Base-by-base conservation (phyloP, 768 basidiomycete genomes). In the Gyrodon lividus region DNA sequence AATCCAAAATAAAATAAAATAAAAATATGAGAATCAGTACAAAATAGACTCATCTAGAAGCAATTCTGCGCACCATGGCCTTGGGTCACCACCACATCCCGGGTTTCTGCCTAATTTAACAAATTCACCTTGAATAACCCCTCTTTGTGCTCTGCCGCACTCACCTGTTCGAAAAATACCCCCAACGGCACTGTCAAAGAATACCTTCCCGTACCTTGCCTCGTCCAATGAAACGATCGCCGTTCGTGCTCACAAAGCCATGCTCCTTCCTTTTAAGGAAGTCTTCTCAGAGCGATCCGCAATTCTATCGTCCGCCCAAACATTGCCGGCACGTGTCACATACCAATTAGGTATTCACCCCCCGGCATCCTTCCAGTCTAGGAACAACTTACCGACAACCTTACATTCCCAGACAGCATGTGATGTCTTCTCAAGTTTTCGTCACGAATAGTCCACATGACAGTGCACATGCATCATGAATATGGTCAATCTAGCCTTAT, bases 221-320 rank as follows among this genome's bases (percentile, higher is more conserved):
- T 2, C 35, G 17, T n/a, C 51, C 53, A 45, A 35, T 33, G 17
- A 14, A 10, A 41, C 26, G 23, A 6, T 28, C 31, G 26, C 37
- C 37, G 22, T 14, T 2, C 30, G 26, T 50, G 17, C 6, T 14
- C 42, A 6, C 23, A 31, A 12, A 31, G 31, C 31, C 12, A 14
- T 5, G 10, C 13, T 12, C 31, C 13, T 26, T 31, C 53, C 38
- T 37, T 31, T 52, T 34, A 33, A 16, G 50, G 53, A 14, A 39
- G 28, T 12, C 13, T 45, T 55, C 53, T 16, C 7, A 10, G 9
- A 5, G 37, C 19, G 53, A 55, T 55, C 50, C 53, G 23, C 53
- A 51, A 19, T 23, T 2, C 12, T 24, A 26, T 19, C 48, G 17
- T 28, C n/a, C n/a, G n/a, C n/a, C n/a, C n/a, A n/a, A n/a, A n/a